Percentiles rank a stretch among this genome's conserved stretches.
Conservation (phyloP, 2,329 filamentous ascomycete genomes). For the Penicillium thymicola region DNA sequence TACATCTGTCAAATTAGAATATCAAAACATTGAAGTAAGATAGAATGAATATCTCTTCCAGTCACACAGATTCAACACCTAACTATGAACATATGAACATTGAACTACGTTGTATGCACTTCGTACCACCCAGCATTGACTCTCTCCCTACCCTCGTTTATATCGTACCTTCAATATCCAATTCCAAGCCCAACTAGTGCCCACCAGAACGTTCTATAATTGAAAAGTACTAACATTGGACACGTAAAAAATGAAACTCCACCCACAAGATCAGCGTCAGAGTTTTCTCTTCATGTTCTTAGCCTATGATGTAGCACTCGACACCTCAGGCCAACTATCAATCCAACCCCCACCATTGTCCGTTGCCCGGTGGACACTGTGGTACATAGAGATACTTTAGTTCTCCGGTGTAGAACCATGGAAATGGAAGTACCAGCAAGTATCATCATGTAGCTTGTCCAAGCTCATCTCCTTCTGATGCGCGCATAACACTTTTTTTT, state of each 20-base stretch:
- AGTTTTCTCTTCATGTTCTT: constrained; percentile 3
- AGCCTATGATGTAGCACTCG: background rate
- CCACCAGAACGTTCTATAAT: background rate
- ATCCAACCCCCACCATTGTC: background rate
- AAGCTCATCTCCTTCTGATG: constrained; percentile 13
- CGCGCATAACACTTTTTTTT: constrained; percentile 20
- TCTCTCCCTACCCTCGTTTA: background rate
- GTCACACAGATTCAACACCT: background rate
- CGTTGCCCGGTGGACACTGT: constrained; percentile 1
- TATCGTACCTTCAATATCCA: background rate
- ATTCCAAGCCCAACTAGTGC: background rate
- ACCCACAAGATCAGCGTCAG: constrained; percentile 8
- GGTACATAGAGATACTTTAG: constrained; percentile 6
- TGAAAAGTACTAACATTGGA: background rate
- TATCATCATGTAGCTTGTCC: constrained; percentile 7
- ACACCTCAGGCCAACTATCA: background rate
- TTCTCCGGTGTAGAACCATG: background rate
- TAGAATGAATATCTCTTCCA: background rate
- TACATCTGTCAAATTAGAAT: background rate
- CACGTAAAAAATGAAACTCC: background rate
- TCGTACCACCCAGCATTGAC: background rate
- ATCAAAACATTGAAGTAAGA: background rate
- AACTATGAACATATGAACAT: background rate
- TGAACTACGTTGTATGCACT: no score
- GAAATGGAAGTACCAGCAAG: constrained; percentile 4